These are phyloP conservation scores for Talaromyces sp. DNA, from an alignment of 2,329 filamentous ascomycete species.

Conservation along the genomic window DNA sequence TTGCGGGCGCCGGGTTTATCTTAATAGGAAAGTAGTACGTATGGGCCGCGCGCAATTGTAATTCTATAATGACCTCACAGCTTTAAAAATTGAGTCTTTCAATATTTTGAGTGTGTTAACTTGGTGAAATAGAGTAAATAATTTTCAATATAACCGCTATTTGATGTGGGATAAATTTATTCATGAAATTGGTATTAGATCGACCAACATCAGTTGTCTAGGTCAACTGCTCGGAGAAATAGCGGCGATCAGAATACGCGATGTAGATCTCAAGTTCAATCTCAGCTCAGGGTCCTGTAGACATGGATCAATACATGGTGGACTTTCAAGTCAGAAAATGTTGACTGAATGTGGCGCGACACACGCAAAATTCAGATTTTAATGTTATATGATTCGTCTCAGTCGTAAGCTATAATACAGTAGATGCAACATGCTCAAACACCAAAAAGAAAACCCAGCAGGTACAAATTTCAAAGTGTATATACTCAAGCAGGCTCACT, in stretches of 20 bases:
- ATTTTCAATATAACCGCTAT: too few species aligned
- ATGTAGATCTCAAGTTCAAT: too few species aligned
- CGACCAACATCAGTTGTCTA: not conserved
- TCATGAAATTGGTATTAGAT: not conserved
- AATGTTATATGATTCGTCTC: not conserved
- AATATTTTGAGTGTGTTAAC: too few species aligned
- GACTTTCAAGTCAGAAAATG: not conserved
- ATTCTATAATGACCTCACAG: too few species aligned
- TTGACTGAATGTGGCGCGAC: too few species aligned
- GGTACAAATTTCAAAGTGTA: not conserved
- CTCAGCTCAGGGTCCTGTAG: too few species aligned
- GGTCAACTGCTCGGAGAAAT: not conserved
- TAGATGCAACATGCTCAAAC: not conserved
- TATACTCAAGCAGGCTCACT: conserved; percentile 15
- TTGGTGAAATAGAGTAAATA: too few species aligned
- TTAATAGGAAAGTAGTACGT: not conserved
- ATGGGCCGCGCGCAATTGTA: too few species aligned
- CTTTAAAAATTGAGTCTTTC: too few species aligned
- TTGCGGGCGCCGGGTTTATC: not conserved
- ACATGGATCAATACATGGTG: too few species aligned
- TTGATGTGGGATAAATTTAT: not conserved
- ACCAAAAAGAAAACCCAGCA: not conserved
- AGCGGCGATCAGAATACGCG: too few species aligned
- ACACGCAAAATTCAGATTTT: not conserved
- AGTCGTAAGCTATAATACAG: not conserved